phyloP scores from a whole-genome alignment of 2,329 filamentous ascomycete genomes.

The Hypoxylon sp. region DNA sequence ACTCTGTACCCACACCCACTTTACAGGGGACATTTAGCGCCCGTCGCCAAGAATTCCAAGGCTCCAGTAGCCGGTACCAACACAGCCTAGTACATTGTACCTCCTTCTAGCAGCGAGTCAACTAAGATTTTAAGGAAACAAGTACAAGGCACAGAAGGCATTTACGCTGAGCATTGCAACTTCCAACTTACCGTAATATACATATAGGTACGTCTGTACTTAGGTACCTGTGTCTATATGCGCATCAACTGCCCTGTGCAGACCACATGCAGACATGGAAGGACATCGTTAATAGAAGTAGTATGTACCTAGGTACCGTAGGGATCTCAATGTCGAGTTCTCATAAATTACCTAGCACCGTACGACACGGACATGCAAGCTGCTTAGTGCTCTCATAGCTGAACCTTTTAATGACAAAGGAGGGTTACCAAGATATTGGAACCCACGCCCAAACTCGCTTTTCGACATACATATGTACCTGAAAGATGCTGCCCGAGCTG shows the following conservation, averaged over 20 bases:
- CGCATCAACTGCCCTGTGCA: not conserved
- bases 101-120: constrained; percentile 14
- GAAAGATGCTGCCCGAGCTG: constrained; percentile 5
- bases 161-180: constrained; percentile 3
- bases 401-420: constrained; percentile 9
- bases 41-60: constrained; percentile 41
- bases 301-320: not conserved
- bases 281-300: constrained; percentile 3
- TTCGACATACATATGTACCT: not conserved
- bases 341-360: constrained; percentile 14
- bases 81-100: constrained; percentile 29
- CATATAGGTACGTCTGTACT: constrained; percentile 2
- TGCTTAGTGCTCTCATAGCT: not conserved
- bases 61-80: constrained; percentile 39
- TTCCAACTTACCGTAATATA: constrained; percentile 8
- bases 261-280: too few relatives aligned
- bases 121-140: constrained; percentile 25
- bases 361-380: constrained; percentile 10
- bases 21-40: constrained; percentile 40
- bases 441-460: not conserved
- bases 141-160: not conserved
- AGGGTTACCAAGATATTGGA: not conserved
- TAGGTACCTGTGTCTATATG: not conserved
- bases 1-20: constrained; percentile 17
- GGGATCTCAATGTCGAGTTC: constrained; percentile 4